phyloP scores from a whole-genome alignment of 1,284 basidiomycete species.

The Ganoderma multipileum region DNA sequence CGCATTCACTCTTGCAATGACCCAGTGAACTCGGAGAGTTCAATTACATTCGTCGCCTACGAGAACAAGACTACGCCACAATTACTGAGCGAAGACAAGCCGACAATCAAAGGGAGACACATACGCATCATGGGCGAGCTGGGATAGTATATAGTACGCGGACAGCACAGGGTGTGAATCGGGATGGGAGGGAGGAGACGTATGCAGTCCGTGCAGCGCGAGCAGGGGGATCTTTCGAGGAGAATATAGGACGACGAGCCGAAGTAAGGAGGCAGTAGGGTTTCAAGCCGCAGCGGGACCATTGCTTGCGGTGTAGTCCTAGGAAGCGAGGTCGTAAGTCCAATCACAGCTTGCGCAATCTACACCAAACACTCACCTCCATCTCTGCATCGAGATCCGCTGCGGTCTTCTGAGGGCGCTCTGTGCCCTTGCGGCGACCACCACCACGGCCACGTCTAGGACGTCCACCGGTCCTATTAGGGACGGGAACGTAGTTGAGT shows the following conservation, averaged over 20 bases:
- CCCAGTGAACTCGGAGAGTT: slow-evolving; percentile 7
- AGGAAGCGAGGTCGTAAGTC: background rate
- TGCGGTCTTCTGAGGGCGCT: slow-evolving; percentile 68
- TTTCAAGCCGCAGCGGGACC: slow-evolving; percentile 36
- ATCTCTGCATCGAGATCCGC: slow-evolving; percentile 86
- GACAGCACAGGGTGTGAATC: slow-evolving; percentile 7
- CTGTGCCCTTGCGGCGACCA: slow-evolving; percentile 68
- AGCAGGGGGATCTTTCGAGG: slow-evolving; percentile 6
- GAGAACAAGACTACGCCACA: slow-evolving; percentile 23
- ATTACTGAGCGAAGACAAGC: slow-evolving; percentile 19
- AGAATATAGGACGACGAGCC: background rate
- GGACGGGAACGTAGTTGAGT: slow-evolving; percentile 22
- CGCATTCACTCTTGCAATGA: background rate
- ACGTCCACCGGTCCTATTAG: slow-evolving; percentile 45
- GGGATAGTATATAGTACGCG: slow-evolving; percentile 31
- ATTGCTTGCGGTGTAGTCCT: slow-evolving; percentile 78
- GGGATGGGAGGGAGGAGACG: slow-evolving; percentile 2
- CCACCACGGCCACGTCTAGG: slow-evolving; percentile 58
- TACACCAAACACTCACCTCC: slow-evolving; percentile 62
- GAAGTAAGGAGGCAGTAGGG: background rate
- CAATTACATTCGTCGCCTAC: slow-evolving; percentile 25
- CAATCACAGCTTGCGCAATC: background rate
- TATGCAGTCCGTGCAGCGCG: slow-evolving; percentile 16
- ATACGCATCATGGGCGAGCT: slow-evolving; percentile 24
- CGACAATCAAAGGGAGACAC: slow-evolving; percentile 14